phyloP scores from a whole-genome alignment of 257 asterid species.

The Jacaranda mimosifolia region DNA sequence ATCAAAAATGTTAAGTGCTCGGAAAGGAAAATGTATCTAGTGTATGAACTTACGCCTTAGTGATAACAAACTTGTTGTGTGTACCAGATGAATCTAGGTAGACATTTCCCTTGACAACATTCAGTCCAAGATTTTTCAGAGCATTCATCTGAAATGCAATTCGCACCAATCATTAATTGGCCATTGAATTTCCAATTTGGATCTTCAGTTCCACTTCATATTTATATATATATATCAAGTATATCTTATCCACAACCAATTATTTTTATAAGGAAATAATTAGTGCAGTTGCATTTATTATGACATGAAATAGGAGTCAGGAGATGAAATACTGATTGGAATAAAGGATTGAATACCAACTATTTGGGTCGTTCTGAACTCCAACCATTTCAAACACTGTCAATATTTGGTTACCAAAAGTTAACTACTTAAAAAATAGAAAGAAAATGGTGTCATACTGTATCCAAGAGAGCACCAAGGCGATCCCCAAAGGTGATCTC shows the following conservation, averaged over 20 bases:
- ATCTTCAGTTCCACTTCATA: too few relatives aligned
- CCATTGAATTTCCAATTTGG: too few relatives aligned
- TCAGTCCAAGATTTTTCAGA: constrained; percentile 67
- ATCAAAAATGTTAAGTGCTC: neutral
- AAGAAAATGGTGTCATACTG: constrained; percentile 47
- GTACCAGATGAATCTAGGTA: constrained; percentile 75
- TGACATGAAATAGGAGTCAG: too few relatives aligned
- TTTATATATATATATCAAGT: too few relatives aligned
- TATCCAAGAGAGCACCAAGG: constrained; percentile 75
- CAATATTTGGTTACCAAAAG: neutral
- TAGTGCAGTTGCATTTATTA: too few relatives aligned
- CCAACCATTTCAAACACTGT: neutral
- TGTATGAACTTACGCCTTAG: constrained; percentile 56
- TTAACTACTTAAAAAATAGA: neutral
- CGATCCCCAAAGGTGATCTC: constrained; percentile 83
- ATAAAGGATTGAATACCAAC: too few relatives aligned
- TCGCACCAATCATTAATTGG: neutral
- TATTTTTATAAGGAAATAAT: too few relatives aligned
- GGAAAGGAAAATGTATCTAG: neutral
- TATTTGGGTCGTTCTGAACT: too few relatives aligned
- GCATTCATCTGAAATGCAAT: constrained; percentile 67
- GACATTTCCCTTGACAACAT: constrained; percentile 68
- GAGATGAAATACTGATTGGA: too few relatives aligned
- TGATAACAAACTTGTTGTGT: constrained; percentile 68
- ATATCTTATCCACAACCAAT: too few relatives aligned